phyloP scores from a whole-genome alignment of 441 rosid species.

The Francoa sonchifolia region DNA sequence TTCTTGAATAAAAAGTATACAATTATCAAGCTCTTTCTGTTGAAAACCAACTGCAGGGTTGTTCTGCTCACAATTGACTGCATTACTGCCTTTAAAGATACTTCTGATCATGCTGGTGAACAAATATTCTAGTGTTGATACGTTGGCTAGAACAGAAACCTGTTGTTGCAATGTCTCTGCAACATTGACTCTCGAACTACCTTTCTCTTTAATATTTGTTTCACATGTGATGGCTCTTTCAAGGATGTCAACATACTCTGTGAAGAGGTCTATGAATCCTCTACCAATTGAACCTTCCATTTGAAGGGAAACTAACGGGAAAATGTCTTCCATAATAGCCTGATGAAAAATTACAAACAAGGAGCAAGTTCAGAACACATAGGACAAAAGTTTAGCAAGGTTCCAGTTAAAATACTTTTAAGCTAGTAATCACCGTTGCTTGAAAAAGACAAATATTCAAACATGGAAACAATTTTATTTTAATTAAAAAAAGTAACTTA shows the following conservation, averaged over 20 bases:
- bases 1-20: conserved; percentile 20
- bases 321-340: conserved; percentile 30
- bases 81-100: conserved; percentile 16
- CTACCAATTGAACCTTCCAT: conserved; percentile 35
- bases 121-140: conserved; percentile 33
- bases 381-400: neutral
- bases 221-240: conserved; percentile 27
- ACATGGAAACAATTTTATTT: too few relatives aligned
- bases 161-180: conserved; percentile 28
- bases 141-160: conserved; percentile 35
- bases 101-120: conserved; percentile 20
- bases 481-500: too few relatives aligned
- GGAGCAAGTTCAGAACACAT: conserved; percentile 5
- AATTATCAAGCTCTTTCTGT: conserved; percentile 23
- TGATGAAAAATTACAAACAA: conserved; percentile 14
- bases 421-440: too few relatives aligned
- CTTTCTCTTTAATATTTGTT: conserved; percentile 8
- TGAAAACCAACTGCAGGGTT: conserved; percentile 14
- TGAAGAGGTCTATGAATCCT: conserved; percentile 33
- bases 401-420: conserved; percentile 8
- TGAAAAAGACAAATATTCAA: too few relatives aligned
- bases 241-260: conserved; percentile 29
- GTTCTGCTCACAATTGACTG: conserved; percentile 11
- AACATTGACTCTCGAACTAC: conserved; percentile 17
- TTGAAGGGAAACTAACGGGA: conserved; percentile 31